Conservation (phyloP, 129 eudicot genomes). For the Ambrosia trifida region DNA sequence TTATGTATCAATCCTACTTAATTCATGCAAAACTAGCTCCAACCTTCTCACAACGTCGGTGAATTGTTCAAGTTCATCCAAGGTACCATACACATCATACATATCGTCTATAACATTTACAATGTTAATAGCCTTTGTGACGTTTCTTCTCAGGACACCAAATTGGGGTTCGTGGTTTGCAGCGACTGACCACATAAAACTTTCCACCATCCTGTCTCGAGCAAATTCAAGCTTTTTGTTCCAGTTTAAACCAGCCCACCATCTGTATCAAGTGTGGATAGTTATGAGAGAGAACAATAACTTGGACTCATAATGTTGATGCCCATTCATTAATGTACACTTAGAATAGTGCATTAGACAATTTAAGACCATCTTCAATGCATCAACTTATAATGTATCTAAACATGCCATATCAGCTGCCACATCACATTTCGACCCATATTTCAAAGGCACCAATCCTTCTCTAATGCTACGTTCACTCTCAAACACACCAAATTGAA, state of each 20-base stretch:
- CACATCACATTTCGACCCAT: no score
- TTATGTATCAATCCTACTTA: background rate
- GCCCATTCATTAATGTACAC: background rate
- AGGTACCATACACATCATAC: constrained; percentile 45
- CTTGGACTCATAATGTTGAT: background rate
- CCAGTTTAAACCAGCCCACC: constrained; percentile 38
- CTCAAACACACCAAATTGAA: no score
- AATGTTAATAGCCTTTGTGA: constrained; percentile 24
- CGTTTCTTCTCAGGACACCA: constrained; percentile 26
- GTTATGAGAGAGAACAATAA: background rate
- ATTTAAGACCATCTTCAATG: background rate
- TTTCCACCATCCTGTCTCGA: constrained; percentile 48
- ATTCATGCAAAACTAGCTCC: background rate
- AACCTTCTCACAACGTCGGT: constrained; percentile 45
- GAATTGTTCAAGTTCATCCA: constrained; percentile 41
- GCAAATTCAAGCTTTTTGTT: constrained; percentile 35
- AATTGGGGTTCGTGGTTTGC: constrained; percentile 25
- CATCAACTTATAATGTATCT: no score
- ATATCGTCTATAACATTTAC: constrained; percentile 20
- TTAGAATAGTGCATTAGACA: background rate
- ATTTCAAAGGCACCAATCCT: no score
- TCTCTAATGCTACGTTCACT: no score
- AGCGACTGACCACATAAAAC: constrained; percentile 13
- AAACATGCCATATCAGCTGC: no score
- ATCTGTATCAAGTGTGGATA: constrained; percentile 26